Evolutionary conservation across 176 grass and related monocot genomes (phyloP).

Genomic region (Avena insularis): DNA sequence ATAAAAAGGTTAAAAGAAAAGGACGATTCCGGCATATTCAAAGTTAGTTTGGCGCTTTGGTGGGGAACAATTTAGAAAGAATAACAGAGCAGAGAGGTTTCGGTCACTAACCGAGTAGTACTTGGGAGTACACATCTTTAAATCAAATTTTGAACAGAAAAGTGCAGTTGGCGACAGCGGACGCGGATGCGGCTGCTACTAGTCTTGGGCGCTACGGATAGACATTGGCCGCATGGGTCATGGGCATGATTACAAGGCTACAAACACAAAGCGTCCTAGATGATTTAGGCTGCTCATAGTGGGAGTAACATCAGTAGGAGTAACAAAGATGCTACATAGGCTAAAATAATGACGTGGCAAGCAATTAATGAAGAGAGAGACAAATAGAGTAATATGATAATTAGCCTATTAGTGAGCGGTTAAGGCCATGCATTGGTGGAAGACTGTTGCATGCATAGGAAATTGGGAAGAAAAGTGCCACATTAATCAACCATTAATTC

Average conservation of each 20-base stretch:
- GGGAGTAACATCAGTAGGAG: no score
- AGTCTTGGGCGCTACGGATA: slow-evolving; percentile 32
- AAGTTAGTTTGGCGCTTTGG: background rate
- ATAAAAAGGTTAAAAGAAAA: background rate
- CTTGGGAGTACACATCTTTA: background rate
- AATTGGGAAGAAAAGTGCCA: no score
- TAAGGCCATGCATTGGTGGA: no score
- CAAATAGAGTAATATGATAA: no score
- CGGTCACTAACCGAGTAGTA: background rate
- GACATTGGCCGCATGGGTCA: slow-evolving; percentile 30
- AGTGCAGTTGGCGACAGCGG: background rate
- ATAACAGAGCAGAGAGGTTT: background rate
- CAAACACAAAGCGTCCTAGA: slow-evolving; percentile 38
- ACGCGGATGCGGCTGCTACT: background rate
- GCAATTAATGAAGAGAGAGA: no score
- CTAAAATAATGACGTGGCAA: no score
- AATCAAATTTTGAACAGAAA: background rate
- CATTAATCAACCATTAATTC: no score
- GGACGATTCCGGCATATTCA: background rate
- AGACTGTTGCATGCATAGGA: no score
- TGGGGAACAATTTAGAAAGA: no score
- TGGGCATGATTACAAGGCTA: slow-evolving; percentile 27
- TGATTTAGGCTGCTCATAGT: background rate
- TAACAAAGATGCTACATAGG: no score
- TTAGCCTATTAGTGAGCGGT: no score